Percentiles rank a stretch among this genome's conserved stretches.
These are phyloP conservation scores for Rhodofomes roseus DNA, from an alignment of 1,284 basidiomycete genomes.

Conservation along the genomic window DNA sequence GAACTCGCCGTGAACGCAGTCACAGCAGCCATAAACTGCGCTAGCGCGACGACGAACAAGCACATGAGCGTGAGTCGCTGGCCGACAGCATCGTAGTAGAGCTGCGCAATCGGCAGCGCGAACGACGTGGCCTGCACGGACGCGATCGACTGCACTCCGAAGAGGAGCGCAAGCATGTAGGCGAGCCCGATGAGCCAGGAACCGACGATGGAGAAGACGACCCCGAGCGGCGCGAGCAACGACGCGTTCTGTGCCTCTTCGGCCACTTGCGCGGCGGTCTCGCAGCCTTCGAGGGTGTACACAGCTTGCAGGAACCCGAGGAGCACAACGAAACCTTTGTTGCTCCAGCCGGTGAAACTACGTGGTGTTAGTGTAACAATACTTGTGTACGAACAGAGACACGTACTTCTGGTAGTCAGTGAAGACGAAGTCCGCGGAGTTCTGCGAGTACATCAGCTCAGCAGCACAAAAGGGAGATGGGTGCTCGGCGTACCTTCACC, in stretches of 20 bases:
- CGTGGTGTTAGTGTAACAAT: background rate
- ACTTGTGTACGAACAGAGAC: background rate
- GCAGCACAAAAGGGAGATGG: background rate
- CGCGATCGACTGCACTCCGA: conserved; percentile 51
- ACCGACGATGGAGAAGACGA: conserved; percentile 53
- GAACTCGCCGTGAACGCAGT: conserved; percentile 54
- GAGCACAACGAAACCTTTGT: conserved; percentile 53
- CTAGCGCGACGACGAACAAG: conserved; percentile 54
- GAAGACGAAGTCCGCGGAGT: conserved; percentile 51
- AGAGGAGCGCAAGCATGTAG: conserved; percentile 59
- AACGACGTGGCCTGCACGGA: conserved; percentile 45
- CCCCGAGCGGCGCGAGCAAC: conserved; percentile 51
- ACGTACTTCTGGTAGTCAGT: conserved; percentile 53
- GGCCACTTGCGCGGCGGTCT: conserved; percentile 60
- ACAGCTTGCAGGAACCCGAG: conserved; percentile 62
- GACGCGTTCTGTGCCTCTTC: conserved; percentile 58
- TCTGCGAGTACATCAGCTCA: conserved; percentile 30
- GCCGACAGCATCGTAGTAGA: conserved; percentile 55
- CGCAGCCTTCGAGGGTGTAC: conserved; percentile 61
- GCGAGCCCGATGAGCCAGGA: conserved; percentile 58
- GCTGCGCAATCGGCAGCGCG: conserved; percentile 56
- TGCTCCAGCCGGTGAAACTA: conserved; percentile 56
- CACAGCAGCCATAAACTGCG: conserved; percentile 16
- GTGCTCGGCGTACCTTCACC: conserved; percentile 35
- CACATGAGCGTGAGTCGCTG: conserved; percentile 46